phyloP scores from a whole-genome alignment of 176 grass and related monocot species.

The Metroxylon sagu region DNA sequence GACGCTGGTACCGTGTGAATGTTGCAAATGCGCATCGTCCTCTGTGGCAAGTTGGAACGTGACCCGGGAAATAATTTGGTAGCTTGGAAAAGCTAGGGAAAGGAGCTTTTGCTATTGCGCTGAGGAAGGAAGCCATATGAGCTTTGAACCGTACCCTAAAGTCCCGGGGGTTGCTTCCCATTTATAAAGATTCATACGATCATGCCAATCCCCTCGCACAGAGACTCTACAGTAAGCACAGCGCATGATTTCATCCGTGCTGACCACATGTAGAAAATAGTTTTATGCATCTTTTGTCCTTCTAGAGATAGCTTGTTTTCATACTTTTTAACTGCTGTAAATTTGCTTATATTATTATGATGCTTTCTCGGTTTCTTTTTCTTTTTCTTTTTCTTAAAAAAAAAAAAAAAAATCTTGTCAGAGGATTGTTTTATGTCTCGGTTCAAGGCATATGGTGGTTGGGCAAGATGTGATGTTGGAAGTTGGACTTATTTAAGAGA shows the following conservation, averaged over 20 bases:
- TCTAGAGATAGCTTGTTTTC: background rate
- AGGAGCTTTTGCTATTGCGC: constrained; percentile 16
- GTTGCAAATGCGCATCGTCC: constrained; percentile 9
- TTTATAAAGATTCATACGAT: constrained; percentile 26
- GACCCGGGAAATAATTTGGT: constrained; percentile 30
- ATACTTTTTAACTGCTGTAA: background rate
- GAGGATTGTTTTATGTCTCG: no score
- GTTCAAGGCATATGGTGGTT: no score
- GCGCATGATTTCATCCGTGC: background rate
- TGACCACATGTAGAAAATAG: background rate
- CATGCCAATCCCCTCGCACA: constrained; percentile 18
- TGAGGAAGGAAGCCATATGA: constrained; percentile 48
- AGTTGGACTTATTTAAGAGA: background rate
- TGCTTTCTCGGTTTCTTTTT: no score
- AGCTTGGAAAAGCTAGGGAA: constrained; percentile 34
- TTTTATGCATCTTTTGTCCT: background rate
- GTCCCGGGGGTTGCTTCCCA: constrained; percentile 2
- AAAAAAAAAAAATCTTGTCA: no score
- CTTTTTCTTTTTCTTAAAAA: no score
- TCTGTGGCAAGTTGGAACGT: constrained; percentile 31
- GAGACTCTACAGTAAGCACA: background rate
- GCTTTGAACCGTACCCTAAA: constrained; percentile 7
- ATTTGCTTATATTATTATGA: background rate
- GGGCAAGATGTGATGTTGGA: no score
- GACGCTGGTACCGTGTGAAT: background rate